phyloP scores from a whole-genome alignment of 2,329 filamentous ascomycete genomes.

The Fusarium tricinctum region DNA sequence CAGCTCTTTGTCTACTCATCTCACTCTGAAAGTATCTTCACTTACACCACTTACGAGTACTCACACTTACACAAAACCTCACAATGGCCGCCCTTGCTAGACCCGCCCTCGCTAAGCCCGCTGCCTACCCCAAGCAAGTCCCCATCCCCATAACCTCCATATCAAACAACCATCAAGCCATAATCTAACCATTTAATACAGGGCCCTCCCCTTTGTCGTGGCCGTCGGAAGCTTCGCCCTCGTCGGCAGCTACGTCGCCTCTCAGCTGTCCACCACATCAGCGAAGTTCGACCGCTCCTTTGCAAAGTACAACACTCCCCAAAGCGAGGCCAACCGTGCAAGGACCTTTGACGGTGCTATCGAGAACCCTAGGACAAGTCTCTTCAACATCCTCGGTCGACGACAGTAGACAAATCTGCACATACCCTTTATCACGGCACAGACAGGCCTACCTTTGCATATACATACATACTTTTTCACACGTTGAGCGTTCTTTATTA shows the following conservation, averaged over 20 bases:
- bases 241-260: slow-evolving; percentile 53
- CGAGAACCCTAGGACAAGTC: slow-evolving; percentile 54
- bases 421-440: background rate
- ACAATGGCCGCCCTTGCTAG: slow-evolving; percentile 40
- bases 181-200: slow-evolving; percentile 9
- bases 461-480: slow-evolving; percentile 23
- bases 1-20: slow-evolving; percentile 14
- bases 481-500: slow-evolving; percentile 41
- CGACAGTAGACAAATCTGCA: slow-evolving; percentile 39
- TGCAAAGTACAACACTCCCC: slow-evolving; percentile 55
- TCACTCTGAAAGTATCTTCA: slow-evolving; percentile 9
- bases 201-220: slow-evolving; percentile 40
- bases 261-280: slow-evolving; percentile 53
- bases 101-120: slow-evolving; percentile 26
- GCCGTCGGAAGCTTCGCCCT: slow-evolving; percentile 43
- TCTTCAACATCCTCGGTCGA: slow-evolving; percentile 55
- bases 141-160: background rate
- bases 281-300: slow-evolving; percentile 57
- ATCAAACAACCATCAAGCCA: background rate
- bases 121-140: slow-evolving; percentile 38
- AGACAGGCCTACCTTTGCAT: slow-evolving; percentile 1
- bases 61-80: slow-evolving; percentile 14
- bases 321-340: slow-evolving; percentile 54
- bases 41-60: slow-evolving; percentile 25
- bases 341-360: slow-evolving; percentile 53